Evolutionary conservation across 1,284 basidiomycete species (phyloP).

Genomic region (Naganishia sp.): DNA sequence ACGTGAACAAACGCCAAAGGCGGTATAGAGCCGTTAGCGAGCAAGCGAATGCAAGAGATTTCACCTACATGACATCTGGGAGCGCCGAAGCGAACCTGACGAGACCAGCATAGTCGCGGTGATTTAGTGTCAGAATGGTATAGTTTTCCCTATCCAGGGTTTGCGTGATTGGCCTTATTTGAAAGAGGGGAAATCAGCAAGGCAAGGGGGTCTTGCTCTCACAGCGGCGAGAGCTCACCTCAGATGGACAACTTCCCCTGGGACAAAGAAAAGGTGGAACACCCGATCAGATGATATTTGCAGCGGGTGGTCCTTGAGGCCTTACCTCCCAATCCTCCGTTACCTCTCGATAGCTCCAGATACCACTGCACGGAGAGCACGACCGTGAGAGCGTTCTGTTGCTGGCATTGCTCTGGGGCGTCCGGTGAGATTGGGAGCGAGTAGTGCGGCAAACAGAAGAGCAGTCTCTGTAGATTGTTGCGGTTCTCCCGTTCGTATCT

Average conservation of each 20-base stretch:
- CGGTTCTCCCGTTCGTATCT: background rate
- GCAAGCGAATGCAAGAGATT: too few relatives aligned
- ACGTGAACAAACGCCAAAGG: background rate
- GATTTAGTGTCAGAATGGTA: background rate
- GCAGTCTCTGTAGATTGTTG: background rate
- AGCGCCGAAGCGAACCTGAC: constrained; percentile 7
- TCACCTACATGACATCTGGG: constrained; percentile 23
- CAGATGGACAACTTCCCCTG: background rate
- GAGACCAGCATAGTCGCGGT: constrained; percentile 4
- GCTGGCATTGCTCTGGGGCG: background rate
- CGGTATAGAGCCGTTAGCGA: background rate
- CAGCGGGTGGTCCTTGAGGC: too few relatives aligned
- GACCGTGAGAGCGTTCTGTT: constrained; percentile 5
- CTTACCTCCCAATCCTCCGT: background rate
- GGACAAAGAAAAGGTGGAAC: background rate
- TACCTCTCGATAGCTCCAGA: background rate
- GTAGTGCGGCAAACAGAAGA: constrained; percentile 8
- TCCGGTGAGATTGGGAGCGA: background rate
- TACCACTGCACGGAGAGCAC: constrained; percentile 12
- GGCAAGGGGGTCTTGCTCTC: background rate
- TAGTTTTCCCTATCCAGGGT: background rate
- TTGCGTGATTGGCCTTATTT: background rate
- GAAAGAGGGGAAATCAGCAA: too few relatives aligned
- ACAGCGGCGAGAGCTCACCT: background rate
- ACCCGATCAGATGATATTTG: background rate